phyloP scores from a whole-genome alignment of 2,329 filamentous ascomycete genomes.

The Scedosporium dehoogii region DNA sequence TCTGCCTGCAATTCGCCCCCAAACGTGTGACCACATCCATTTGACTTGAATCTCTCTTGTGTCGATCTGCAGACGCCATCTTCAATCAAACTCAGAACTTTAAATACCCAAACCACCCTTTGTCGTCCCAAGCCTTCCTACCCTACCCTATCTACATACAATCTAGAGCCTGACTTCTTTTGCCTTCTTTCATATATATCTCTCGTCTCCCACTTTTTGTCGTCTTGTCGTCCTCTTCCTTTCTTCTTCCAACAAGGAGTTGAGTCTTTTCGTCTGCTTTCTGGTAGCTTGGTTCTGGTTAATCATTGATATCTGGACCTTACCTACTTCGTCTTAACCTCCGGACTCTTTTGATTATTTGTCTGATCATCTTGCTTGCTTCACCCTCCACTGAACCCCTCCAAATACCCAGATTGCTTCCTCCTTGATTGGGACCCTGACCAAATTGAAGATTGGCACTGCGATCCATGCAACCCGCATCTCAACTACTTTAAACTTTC shows the following conservation, averaged over 20 bases:
- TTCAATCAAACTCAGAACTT: background rate
- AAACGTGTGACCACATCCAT: background rate
- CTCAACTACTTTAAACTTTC: background rate
- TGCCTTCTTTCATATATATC: slow-evolving; percentile 5
- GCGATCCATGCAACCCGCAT: background rate
- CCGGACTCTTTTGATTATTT: background rate
- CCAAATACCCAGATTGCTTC: background rate
- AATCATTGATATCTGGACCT: background rate
- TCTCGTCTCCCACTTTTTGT: background rate
- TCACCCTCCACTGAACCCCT: background rate
- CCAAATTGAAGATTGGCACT: background rate
- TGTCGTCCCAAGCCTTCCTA: background rate
- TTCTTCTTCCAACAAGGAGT: slow-evolving; percentile 1
- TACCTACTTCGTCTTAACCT: background rate
- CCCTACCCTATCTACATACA: background rate
- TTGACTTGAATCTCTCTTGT: background rate
- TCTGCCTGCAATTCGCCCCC: background rate
- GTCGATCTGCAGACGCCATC: background rate
- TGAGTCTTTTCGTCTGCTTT: background rate
- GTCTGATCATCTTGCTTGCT: background rate
- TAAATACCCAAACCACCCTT: background rate
- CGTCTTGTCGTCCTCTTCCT: background rate
- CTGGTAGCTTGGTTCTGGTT: background rate
- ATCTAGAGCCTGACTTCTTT: slow-evolving; percentile 1
- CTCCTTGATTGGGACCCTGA: background rate